These are phyloP conservation scores for Russula foetens DNA, from an alignment of 768 basidiomycete species.

Conservation along the genomic window DNA sequence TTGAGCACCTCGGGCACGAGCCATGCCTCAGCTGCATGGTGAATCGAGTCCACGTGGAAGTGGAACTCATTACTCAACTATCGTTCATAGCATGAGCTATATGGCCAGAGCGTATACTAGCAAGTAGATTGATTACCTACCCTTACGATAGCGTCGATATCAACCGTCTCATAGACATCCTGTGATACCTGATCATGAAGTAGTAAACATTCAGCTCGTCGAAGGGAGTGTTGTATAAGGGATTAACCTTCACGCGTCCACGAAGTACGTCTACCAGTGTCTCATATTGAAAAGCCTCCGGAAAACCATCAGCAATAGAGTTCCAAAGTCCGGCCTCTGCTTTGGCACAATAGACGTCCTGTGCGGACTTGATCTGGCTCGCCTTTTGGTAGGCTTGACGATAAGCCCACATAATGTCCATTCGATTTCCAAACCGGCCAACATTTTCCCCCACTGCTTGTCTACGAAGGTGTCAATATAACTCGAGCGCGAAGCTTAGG, in stretches of 20 bases:
- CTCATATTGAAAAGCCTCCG: slow-evolving; percentile 65
- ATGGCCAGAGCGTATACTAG: background rate
- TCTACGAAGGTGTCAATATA: slow-evolving; percentile 26
- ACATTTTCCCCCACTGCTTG: slow-evolving; percentile 19
- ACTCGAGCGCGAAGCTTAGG: background rate
- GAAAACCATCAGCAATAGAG: slow-evolving; percentile 42
- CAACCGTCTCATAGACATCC: slow-evolving; percentile 70
- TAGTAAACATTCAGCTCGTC: background rate
- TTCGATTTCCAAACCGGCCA: slow-evolving; percentile 34
- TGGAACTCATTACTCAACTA: slow-evolving; percentile 80
- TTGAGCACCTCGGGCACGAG: slow-evolving; percentile 74
- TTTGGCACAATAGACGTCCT: slow-evolving; percentile 63
- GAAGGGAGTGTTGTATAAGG: background rate
- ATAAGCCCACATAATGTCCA: slow-evolving; percentile 75
- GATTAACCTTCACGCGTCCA: slow-evolving; percentile 70
- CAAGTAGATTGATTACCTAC: slow-evolving; percentile 31
- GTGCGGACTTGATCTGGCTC: slow-evolving; percentile 52
- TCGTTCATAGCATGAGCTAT: background rate
- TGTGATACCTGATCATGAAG: slow-evolving; percentile 39
- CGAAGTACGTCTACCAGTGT: slow-evolving; percentile 75
- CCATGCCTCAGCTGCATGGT: slow-evolving; percentile 77
- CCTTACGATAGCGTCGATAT: slow-evolving; percentile 62
- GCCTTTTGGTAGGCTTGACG: slow-evolving; percentile 77
- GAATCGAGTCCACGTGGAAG: slow-evolving; percentile 69
- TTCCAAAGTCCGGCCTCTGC: slow-evolving; percentile 41